Evolutionary conservation across 2,329 filamentous ascomycete genomes (phyloP), one percentile per base, ranked within the genome.

Genomic region (Apiospora pterosperma): DNA sequence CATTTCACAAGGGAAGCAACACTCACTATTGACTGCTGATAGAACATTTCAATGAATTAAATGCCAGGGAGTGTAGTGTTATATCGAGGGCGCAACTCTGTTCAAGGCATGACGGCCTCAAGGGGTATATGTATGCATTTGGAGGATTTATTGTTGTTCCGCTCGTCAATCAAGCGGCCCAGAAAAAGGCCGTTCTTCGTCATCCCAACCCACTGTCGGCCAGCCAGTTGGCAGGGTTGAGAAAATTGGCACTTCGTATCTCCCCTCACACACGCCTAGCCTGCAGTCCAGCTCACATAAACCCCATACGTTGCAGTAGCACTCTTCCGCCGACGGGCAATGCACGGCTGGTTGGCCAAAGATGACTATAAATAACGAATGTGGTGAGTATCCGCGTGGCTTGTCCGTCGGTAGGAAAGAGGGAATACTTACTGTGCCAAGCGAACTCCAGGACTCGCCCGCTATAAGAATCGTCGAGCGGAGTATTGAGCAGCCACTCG

Each of bases 291-390:
- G 63, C 61, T 78, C 72, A 74, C 89, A 92, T 31, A 89, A 69
- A 0, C 88, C 88, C 69, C 88, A 92, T 19, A 87, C 81, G 44
- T 88, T 85, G 76, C 89, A 91, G 73, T 91, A 91, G 72, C 89
- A 91, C 10, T 85, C 83, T 58, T 80, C 76, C 1, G 86, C 86
- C 21, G 79, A 77, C 0, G 89, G 89, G 68, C 89, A 92, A 69
- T 89, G 82, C 1, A 89, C 81, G 7, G 82, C 73, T 28, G 82
- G 75, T 67, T 85, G 84, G 62, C 85, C 85, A 69, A 88, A 88
- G 12, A 88, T 85, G 67, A 88, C 84, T 86, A 62, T 39, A 63
- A 5, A 25, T 38, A 16, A 41, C 19, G 11, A 19, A 31, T 19
- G 25, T 55, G 44, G 44, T 55, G 23, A 34, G 34, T 11, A 34